Conservation (phyloP, 768 basidiomycete genomes). For the Trametes gibbosa region DNA sequence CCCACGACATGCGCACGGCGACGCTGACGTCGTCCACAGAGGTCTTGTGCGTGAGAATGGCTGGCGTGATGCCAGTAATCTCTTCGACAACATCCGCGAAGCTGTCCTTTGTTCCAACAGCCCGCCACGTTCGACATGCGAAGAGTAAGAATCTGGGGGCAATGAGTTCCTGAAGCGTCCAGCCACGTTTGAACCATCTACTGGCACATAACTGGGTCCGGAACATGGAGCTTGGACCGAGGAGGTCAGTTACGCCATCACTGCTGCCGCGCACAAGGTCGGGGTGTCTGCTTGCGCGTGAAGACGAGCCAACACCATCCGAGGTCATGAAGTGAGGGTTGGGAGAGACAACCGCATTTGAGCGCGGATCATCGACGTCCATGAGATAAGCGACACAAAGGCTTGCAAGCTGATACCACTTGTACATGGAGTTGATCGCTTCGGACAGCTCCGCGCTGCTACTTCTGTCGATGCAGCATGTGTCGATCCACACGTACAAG, state of each 20-base stretch:
- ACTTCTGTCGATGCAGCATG: conserved; percentile 5
- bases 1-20: background rate
- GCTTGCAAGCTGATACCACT: background rate
- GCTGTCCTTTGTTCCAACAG: background rate
- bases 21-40: background rate
- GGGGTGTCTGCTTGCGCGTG: too few species aligned
- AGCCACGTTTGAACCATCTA: background rate
- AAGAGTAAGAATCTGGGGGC: background rate
- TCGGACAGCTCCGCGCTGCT: conserved; percentile 9
- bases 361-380: background rate
- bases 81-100: background rate
- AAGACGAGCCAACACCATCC: too few species aligned
- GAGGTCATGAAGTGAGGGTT: background rate
- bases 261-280: too few species aligned
- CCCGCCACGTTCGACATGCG: background rate
- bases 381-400: background rate
- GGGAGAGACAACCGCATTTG: background rate
- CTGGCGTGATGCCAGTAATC: background rate
- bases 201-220: background rate
- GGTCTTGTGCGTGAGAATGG: background rate
- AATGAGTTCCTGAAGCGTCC: background rate
- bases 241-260: background rate
- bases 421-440: conserved; percentile 7
- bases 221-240: too few species aligned
- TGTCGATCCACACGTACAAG: background rate